Base-by-base conservation (phyloP, 108 stramenopile genomes). In the Hondaea fermentalgiana region DNA sequence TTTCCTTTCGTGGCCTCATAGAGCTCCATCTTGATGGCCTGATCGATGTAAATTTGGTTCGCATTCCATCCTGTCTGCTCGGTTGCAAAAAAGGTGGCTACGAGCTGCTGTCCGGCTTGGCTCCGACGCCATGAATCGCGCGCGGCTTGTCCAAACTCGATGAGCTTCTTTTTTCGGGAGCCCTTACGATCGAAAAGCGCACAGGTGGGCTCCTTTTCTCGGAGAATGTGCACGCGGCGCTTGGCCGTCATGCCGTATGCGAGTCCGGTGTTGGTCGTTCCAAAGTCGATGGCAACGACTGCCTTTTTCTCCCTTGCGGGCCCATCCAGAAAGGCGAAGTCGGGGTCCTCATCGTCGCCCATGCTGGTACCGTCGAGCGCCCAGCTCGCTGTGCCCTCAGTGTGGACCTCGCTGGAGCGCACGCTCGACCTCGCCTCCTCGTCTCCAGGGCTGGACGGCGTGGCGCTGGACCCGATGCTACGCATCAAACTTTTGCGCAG, bases 221-320 rank as follows among this genome's bases (percentile, higher is more conserved):
- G 45, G 2, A 83, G 16, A 3, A 83, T 53, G 4, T 28, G 76
- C n/a, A 83, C 25, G 19, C n/a, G 45, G 16, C 51, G 45, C n/a
- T 83, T 28, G 12, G 45, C 45, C 45, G 76, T 83, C 49, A 83
- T n/a, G 17, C 49, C 76, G 51, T 83, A 83, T 16, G 76, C 76
- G 51, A 83, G 51, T 6, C 76, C 76, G 16, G 76, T 83, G 76
- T 83, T 83, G 45, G 76, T 83, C 51, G 76, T 83, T 12, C 76
- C 76, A 35, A 83, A 83, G 51, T 83, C 76, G 3, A 83, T 83
- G 45, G 49, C 76, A 12, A 83, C 51, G 49, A 83, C 76, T 12
- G 49, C 45, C 51, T 47, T 53, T 35, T 83, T 83, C 23, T 47
- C 49, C n/a, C 12, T 47, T 53, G 76, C 76, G 10, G 76, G 76